Conservation (phyloP, 768 basidiomycete genomes). For the Suillus bovinus region DNA sequence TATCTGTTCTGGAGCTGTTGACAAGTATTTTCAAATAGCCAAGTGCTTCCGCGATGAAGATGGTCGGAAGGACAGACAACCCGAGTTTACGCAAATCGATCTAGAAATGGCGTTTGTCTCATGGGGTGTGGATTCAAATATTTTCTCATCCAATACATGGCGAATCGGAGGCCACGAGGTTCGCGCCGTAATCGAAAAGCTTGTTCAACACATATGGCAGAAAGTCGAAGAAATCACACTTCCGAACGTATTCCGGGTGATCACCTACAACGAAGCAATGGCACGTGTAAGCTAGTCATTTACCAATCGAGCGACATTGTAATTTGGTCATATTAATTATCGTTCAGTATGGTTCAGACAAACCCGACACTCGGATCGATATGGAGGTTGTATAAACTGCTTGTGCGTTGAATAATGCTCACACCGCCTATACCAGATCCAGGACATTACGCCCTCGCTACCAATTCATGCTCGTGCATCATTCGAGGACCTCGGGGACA, state of each 20-base stretch:
- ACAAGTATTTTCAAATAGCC: conserved; percentile 91
- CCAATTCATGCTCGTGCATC: conserved; percentile 26
- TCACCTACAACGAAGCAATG: conserved; percentile 94
- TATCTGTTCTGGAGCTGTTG: conserved; percentile 86
- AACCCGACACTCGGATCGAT: conserved; percentile 88
- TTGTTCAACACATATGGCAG: conserved; percentile 78
- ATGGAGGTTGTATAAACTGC: conserved; percentile 63
- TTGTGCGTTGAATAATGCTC: conserved; percentile 6
- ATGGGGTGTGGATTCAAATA: conserved; percentile 51
- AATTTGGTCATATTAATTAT: conserved; percentile 22
- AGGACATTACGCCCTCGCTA: conserved; percentile 33
- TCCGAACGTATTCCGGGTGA: conserved; percentile 66
- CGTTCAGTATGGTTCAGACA: conserved; percentile 86
- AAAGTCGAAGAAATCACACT: conserved; percentile 63
- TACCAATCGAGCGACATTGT: conserved; percentile 13
- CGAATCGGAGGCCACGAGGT: conserved; percentile 86
- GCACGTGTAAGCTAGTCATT: conserved; percentile 54
- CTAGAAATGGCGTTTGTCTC: conserved; percentile 95
- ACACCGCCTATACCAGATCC: conserved; percentile 31
- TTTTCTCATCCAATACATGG: conserved; percentile 51
- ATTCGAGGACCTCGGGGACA: conserved; percentile 26
- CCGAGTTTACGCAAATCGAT: conserved; percentile 97
- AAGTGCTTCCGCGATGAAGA: conserved; percentile 96
- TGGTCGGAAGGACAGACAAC: conserved; percentile 92
- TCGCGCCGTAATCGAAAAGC: conserved; percentile 71